A percentile compares a stretch with the other conserved stretches of the same genome.
Evolutionary conservation across 176 grass and related monocot genomes (phyloP).

Genomic region (Bolboschoenus planiculmis): DNA sequence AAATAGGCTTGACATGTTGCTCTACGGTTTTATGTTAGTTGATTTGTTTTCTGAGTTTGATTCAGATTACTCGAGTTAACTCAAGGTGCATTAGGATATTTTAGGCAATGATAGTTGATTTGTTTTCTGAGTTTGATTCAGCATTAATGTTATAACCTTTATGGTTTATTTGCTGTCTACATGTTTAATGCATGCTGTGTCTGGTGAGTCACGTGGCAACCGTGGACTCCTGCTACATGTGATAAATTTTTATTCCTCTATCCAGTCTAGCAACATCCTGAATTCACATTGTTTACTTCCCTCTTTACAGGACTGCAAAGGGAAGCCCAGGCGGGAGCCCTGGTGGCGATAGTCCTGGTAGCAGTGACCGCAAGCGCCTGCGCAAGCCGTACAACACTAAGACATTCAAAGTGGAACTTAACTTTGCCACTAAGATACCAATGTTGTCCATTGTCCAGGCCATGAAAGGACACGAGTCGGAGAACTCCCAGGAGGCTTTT

Average conservation of each 20-base stretch:
- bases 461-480: slow-evolving; percentile 61
- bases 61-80: not conserved
- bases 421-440: slow-evolving; percentile 65
- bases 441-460: slow-evolving; percentile 68
- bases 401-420: slow-evolving; percentile 64
- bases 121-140: not conserved
- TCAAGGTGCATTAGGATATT: not conserved
- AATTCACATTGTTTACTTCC: not conserved
- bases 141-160: not conserved
- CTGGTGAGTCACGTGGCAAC: not conserved
- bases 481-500: slow-evolving; percentile 78
- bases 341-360: slow-evolving; percentile 37
- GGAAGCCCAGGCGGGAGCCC: slow-evolving; percentile 26
- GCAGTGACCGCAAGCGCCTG: slow-evolving; percentile 48
- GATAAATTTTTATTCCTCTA: not conserved
- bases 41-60: not conserved
- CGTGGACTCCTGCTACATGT: not conserved
- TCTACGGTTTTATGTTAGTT: not conserved
- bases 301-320: slow-evolving; percentile 39
- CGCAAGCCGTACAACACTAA: slow-evolving; percentile 55
- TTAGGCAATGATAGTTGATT: not conserved
- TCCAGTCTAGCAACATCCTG: not conserved
- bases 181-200: not conserved
- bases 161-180: not conserved
- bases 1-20: not conserved